phyloP scores from a whole-genome alignment of 2,329 filamentous ascomycete genomes.

The Scedosporium dehoogii region DNA sequence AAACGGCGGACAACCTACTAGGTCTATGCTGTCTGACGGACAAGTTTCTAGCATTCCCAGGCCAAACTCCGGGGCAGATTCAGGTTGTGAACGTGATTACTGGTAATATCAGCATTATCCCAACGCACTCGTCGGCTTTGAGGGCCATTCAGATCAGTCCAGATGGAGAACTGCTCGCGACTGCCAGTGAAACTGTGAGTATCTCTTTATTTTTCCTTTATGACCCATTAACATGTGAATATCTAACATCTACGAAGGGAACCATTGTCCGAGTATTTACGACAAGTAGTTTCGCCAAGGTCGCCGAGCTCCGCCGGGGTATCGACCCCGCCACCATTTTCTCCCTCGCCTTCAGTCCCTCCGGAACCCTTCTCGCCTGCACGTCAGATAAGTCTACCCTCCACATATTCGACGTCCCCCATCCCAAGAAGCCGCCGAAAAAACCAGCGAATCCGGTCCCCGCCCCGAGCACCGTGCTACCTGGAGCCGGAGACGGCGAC shows the following conservation, averaged over 20 bases:
- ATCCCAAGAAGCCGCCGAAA: constrained; percentile 30
- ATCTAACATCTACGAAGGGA: constrained; percentile 32
- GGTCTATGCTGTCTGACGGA: constrained; percentile 72
- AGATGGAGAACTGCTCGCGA: constrained; percentile 75
- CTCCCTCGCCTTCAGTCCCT: constrained; percentile 79
- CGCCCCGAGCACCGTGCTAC: constrained; percentile 20
- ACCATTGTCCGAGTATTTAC: constrained; percentile 83
- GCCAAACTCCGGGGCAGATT: constrained; percentile 78
- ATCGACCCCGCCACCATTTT: constrained; percentile 83
- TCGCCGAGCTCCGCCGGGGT: constrained; percentile 79
- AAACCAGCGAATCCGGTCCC: constrained; percentile 12
- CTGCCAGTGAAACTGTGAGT: constrained; percentile 64
- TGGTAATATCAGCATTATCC: constrained; percentile 84
- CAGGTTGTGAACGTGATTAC: constrained; percentile 73
- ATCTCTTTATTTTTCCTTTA: neutral
- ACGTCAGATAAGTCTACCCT: constrained; percentile 96
- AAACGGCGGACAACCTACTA: constrained; percentile 75
- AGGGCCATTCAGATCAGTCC: constrained; percentile 70
- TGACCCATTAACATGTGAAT: neutral
- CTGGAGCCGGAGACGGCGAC: constrained; percentile 28
- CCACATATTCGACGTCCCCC: constrained; percentile 82
- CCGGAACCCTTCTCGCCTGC: constrained; percentile 69
- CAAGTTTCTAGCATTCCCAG: constrained; percentile 71
- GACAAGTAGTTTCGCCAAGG: constrained; percentile 66
- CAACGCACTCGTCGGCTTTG: constrained; percentile 73